Evolutionary conservation across 805 yeast species (phyloP).

Genomic region (Candida gorgasii): DNA sequence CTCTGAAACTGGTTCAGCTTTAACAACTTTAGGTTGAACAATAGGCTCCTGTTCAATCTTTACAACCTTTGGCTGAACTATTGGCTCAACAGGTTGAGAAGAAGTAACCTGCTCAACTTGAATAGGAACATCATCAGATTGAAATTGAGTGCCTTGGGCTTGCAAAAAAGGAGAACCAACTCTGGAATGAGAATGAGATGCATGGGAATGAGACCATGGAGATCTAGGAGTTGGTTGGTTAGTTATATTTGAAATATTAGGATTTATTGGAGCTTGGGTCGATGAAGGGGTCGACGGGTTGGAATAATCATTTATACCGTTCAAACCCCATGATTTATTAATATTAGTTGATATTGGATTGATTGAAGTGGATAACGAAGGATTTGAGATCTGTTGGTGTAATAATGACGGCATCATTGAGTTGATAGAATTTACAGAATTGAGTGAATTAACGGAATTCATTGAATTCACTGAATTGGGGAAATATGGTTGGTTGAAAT

Average conservation of each 20-base stretch:
- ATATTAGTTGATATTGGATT: background rate
- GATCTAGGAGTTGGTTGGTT: slow-evolving; percentile 41
- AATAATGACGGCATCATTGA: slow-evolving; percentile 41
- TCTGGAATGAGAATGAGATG: slow-evolving; percentile 35
- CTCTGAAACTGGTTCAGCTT: slow-evolving; percentile 8
- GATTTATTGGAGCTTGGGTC: slow-evolving; percentile 2
- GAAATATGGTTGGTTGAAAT: slow-evolving; percentile 5
- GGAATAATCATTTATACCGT: slow-evolving; percentile 27
- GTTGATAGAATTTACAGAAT: slow-evolving; percentile 10
- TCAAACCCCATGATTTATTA: slow-evolving; percentile 44
- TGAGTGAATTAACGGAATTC: background rate
- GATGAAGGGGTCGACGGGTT: slow-evolving; percentile 14
- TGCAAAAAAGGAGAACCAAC: slow-evolving; percentile 44
- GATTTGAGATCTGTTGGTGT: slow-evolving; percentile 34
- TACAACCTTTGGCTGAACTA: background rate
- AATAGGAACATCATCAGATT: background rate
- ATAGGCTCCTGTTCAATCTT: slow-evolving; percentile 6
- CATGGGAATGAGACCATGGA: slow-evolving; percentile 45
- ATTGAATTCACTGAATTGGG: background rate
- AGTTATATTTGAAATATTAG: slow-evolving; percentile 9
- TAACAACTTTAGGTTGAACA: slow-evolving; percentile 7
- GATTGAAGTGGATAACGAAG: slow-evolving; percentile 28
- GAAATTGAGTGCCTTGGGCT: slow-evolving; percentile 2
- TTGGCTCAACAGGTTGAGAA: background rate
- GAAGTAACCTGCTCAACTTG: background rate